Evolutionary conservation across 2,329 filamentous ascomycete genomes (phyloP).

Genomic region (Dryadomyces quercivorus): DNA sequence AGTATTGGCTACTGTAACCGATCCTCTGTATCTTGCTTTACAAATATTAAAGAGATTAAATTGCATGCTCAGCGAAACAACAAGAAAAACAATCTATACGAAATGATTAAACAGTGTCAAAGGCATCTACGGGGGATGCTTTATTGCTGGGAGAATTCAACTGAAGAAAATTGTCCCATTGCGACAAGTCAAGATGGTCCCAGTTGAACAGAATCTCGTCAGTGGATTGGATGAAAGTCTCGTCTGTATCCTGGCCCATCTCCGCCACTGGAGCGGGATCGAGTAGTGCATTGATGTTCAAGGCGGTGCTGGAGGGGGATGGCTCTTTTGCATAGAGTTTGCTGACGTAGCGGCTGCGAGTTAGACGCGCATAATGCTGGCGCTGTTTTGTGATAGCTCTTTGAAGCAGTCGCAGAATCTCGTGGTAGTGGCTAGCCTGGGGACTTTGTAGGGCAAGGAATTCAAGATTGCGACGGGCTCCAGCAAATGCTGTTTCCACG

Average conservation of each 20-base stretch:
- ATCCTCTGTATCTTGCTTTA: no score
- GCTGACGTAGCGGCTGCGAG: constrained; percentile 24
- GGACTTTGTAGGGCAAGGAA: constrained; percentile 7
- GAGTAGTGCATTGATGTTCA: background rate
- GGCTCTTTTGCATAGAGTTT: background rate
- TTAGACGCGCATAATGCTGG: constrained; percentile 23
- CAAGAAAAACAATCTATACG: no score
- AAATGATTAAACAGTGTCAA: background rate
- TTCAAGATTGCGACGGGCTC: constrained; percentile 7
- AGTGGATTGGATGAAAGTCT: background rate
- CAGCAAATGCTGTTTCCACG: constrained; percentile 8
- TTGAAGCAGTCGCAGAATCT: constrained; percentile 11
- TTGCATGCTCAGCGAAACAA: background rate
- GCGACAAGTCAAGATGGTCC: constrained; percentile 4
- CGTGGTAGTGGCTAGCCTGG: constrained; percentile 12
- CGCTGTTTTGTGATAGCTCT: constrained; percentile 10
- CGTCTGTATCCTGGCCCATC: background rate
- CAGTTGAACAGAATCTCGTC: constrained; percentile 3
- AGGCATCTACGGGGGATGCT: background rate
- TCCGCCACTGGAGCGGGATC: background rate
- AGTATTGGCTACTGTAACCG: no score
- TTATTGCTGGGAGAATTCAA: background rate
- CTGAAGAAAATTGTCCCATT: constrained; percentile 4
- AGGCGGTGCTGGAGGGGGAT: background rate
- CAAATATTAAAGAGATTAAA: no score